A percentile compares a stretch with the other conserved stretches of the same genome.
phyloP scores from a whole-genome alignment of 2,329 filamentous ascomycete species.

The Stagonosporopsis rhizophila region DNA sequence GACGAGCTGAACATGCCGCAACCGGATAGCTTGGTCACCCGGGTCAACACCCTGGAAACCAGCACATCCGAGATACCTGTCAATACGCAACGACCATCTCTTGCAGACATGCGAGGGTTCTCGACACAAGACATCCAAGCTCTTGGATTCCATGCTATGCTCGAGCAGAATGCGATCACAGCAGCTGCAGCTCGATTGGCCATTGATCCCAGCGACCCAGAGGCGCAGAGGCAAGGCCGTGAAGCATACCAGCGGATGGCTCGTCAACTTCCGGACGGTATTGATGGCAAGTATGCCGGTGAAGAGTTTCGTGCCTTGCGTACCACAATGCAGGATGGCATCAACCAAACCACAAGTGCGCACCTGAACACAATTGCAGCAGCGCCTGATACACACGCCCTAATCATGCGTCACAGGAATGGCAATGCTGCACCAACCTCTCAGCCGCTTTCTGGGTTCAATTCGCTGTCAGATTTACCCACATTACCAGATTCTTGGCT shows the following conservation, averaged over 20 bases:
- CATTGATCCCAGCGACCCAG: conserved; percentile 42
- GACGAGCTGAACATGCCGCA: conserved; percentile 23
- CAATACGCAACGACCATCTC: conserved; percentile 19
- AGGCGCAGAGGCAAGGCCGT: conserved; percentile 47
- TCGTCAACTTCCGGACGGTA: conserved; percentile 47
- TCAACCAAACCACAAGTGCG: conserved; percentile 40
- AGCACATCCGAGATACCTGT: conserved; percentile 24
- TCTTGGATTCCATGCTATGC: conserved; percentile 53
- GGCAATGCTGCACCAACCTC: conserved; percentile 9
- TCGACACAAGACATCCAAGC: conserved; percentile 44
- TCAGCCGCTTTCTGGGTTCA: conserved; percentile 22
- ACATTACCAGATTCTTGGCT: conserved; percentile 29
- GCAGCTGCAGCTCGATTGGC: conserved; percentile 50
- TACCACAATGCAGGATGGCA: conserved; percentile 47
- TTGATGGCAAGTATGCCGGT: conserved; percentile 48
- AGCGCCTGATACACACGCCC: conserved; percentile 32
- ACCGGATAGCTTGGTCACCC: conserved; percentile 32
- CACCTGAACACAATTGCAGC: conserved; percentile 35
- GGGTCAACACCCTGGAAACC: conserved; percentile 40
- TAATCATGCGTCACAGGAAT: conserved; percentile 28
- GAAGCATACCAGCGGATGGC: conserved; percentile 51
- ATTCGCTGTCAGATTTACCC: conserved; percentile 24
- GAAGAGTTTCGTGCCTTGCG: conserved; percentile 48
- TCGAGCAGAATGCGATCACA: conserved; percentile 54
- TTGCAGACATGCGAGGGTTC: conserved; percentile 26